Evolutionary conservation across 163 green algal species (phyloP), one percentile per base, ranked within the genome.

Genomic region (Trebouxia gelatinosa): DNA sequence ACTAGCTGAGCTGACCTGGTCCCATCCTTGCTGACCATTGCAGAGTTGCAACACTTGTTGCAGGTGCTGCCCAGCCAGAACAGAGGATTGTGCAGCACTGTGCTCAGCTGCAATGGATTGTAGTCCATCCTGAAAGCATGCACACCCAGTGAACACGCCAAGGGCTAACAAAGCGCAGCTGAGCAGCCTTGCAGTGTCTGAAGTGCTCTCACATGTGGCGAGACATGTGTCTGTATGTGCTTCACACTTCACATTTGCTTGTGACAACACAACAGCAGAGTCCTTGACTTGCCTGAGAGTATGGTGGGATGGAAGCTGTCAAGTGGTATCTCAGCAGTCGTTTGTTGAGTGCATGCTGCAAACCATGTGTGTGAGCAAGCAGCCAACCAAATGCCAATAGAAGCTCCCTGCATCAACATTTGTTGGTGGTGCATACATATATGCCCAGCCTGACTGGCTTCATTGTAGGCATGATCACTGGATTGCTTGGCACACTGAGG

Each of bases 301-400:
- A 76, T 21, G 68, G 68, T 16, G 68, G 68, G 13, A 76, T 39
- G 2, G 23, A 39, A 23, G 38, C 43, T 26, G 40, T 39, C 28
- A 76, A 34, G 43, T 23, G 6, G 19, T 17, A 26, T 28, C 40
- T 28, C 9, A 29, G 29, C 31, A 43, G 5, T 43, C 19, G 31
- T 3, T 43, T 39, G 19, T 76, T 39, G 19, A 76, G 21, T 11
- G 32, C 19, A 46, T 61, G 43, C 40, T 61, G n/a, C 28, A 76
- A 38, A 28, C 13, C 68, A 2, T 43, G n/a, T 21, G 17, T 38
- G 6, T 59, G 16, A 9, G 32, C 40, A 17, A 76, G 17, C 3
- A 76, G 40, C 68, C 68, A 76, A 28, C 17, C 68, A 43, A 76
- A 61, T 21, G 68, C 68, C 21, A 76, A 43, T 43, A 76, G 29